phyloP scores from a whole-genome alignment of 2,329 filamentous ascomycete species.

The Sporothrix curviconia region DNA sequence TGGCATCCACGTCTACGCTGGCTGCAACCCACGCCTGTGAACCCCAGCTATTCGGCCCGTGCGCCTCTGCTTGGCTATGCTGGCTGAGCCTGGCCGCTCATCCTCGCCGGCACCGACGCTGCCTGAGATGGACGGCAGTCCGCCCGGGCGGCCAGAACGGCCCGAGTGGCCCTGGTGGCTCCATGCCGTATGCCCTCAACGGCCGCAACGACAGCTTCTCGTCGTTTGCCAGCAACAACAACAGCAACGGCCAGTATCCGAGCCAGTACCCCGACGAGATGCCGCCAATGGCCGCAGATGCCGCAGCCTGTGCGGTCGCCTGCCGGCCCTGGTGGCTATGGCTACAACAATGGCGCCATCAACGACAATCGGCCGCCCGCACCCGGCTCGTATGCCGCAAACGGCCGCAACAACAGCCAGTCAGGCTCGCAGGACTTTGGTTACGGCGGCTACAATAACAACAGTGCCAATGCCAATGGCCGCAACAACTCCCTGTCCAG shows the following conservation, averaged over 20 bases:
- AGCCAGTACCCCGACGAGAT: conserved; percentile 21
- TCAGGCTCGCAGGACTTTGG: background rate
- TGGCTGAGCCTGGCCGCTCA: conserved; percentile 27
- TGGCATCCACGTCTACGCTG: background rate
- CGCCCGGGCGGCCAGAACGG: conserved; percentile 16
- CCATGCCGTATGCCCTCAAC: background rate
- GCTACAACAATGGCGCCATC: background rate
- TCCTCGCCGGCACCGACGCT: conserved; percentile 25
- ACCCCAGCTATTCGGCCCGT: conserved; percentile 24
- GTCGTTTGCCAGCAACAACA: conserved; percentile 17
- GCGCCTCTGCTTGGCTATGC: conserved; percentile 27
- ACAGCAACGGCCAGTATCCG: conserved; percentile 23
- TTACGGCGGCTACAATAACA: background rate
- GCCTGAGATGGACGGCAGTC: conserved; percentile 7
- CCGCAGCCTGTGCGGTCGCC: conserved; percentile 25
- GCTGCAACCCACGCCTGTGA: conserved; percentile 15
- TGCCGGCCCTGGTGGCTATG: conserved; percentile 16
- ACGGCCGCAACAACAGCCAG: background rate
- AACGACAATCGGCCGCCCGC: background rate
- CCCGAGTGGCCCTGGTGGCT: conserved; percentile 17
- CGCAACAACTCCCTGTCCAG: conserved; percentile 11
- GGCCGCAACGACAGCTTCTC: conserved; percentile 11
- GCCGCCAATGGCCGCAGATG: no score
- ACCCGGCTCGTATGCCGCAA: background rate
- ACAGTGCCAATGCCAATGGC: background rate